These are phyloP conservation scores for Penicillium digitatum DNA, from an alignment of 2,329 filamentous ascomycete genomes.

Conservation along the genomic window DNA sequence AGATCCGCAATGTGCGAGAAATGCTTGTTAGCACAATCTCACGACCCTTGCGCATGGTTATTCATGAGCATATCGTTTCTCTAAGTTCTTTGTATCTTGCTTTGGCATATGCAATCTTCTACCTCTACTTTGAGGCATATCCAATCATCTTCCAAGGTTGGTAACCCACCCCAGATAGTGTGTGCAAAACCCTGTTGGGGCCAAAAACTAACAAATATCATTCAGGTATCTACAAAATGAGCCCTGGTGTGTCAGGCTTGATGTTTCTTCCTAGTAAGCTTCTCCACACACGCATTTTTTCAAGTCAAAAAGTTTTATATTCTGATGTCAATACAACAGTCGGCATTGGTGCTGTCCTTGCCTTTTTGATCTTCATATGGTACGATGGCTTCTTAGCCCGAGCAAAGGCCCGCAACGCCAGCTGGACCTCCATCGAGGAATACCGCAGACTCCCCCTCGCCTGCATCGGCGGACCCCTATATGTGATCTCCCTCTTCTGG, in stretches of 20 bases:
- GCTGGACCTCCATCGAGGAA: conserved; percentile 27
- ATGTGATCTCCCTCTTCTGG: conserved; percentile 52
- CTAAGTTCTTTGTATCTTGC: conserved; percentile 67
- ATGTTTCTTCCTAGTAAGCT: conserved; percentile 36
- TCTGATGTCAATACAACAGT: conserved; percentile 36
- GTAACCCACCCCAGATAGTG: neutral
- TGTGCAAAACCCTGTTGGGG: conserved; percentile 22
- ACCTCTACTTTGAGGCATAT: conserved; percentile 73
- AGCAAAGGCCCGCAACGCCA: conserved; percentile 43
- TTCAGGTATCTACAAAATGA: conserved; percentile 36
- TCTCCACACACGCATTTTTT: neutral
- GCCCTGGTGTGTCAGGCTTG: conserved; percentile 32
- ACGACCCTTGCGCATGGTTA: conserved; percentile 66
- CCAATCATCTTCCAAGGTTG: conserved; percentile 60
- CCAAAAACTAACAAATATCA: conserved; percentile 51
- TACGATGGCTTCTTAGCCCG: conserved; percentile 61
- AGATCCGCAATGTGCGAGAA: conserved; percentile 45
- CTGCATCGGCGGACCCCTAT: conserved; percentile 64
- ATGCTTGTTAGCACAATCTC: conserved; percentile 62
- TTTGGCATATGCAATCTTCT: conserved; percentile 64
- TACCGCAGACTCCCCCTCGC: conserved; percentile 69
- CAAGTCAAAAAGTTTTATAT: neutral
- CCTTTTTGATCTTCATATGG: conserved; percentile 59
- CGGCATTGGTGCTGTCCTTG: conserved; percentile 58
- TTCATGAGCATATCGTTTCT: conserved; percentile 68